These are phyloP conservation scores for Emergomyces pasteurianus DNA, from an alignment of 2,329 filamentous ascomycete species.

Conservation along the genomic window DNA sequence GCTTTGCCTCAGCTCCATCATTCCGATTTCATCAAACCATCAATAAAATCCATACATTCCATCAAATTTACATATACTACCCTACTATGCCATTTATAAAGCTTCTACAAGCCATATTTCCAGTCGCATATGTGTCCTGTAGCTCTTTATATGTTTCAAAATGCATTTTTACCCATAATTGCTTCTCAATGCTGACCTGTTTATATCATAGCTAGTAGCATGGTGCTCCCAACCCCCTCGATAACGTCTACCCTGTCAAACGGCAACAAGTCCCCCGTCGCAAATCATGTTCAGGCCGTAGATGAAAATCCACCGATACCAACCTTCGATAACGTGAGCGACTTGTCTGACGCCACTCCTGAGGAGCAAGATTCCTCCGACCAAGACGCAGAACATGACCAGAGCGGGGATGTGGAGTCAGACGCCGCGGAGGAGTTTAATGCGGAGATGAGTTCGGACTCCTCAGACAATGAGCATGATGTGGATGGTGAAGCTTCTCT, in stretches of 20 bases:
- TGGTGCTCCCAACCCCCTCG: constrained; percentile 34
- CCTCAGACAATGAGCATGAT: constrained; percentile 38
- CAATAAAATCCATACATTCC: constrained; percentile 26
- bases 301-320: constrained; percentile 3
- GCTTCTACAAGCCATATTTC: constrained; percentile 15
- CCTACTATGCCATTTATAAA: constrained; percentile 14
- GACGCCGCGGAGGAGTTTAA: constrained; percentile 1
- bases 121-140: constrained; percentile 25
- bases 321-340: constrained; percentile 1
- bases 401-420: background rate
- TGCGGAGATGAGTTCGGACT: constrained; percentile 26
- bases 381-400: constrained; percentile 3
- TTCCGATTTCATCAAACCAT: constrained; percentile 25
- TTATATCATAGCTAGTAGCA: constrained; percentile 29
- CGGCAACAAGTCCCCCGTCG: constrained; percentile 15
- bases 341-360: constrained; percentile 15
- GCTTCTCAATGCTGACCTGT: constrained; percentile 32
- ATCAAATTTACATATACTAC: constrained; percentile 24
- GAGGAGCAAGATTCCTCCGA: constrained; percentile 11
- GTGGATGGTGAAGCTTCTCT: constrained; percentile 42
- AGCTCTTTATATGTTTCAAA: constrained; percentile 14
- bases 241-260: constrained; percentile 21
- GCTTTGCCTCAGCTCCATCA: constrained; percentile 15
- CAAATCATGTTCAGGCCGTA: background rate
- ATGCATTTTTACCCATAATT: constrained; percentile 11